phyloP scores from a whole-genome alignment of 495 filamentous ascomycete species.

The Astrocystis sublimbata region DNA sequence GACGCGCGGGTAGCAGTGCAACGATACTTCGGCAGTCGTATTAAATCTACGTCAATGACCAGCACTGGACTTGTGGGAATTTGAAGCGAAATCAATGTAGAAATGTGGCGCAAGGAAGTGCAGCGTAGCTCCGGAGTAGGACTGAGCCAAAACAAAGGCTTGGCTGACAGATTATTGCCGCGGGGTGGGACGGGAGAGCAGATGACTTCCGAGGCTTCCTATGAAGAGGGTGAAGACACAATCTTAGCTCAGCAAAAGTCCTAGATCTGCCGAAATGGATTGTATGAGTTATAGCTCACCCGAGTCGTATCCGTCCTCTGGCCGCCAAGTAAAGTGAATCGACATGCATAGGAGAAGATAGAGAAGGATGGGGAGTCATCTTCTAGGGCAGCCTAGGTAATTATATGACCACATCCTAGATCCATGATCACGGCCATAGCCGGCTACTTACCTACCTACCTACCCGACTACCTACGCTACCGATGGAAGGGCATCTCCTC shows the following conservation, averaged over 20 bases:
- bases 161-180: constrained; percentile 19
- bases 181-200: constrained; percentile 14
- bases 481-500: not conserved
- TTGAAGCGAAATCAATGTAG: constrained; percentile 15
- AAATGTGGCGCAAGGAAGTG: constrained; percentile 12
- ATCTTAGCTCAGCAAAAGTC: constrained; percentile 19
- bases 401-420: constrained; percentile 15
- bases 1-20: constrained; percentile 13
- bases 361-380: not conserved
- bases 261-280: constrained; percentile 11
- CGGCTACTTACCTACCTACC: constrained; percentile 2
- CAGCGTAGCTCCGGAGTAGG: constrained; percentile 15
- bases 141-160: constrained; percentile 14
- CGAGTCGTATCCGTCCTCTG: not conserved
- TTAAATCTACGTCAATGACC: constrained; percentile 10
- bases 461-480: constrained; percentile 2
- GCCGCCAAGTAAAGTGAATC: not conserved
- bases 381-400: constrained; percentile 4
- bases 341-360: constrained; percentile 1
- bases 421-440: constrained; percentile 8
- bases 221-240: constrained; percentile 8
- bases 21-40: constrained; percentile 8
- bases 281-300: not conserved
- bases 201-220: constrained; percentile 9
- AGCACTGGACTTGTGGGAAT: constrained; percentile 7